These are phyloP conservation scores for Fusarium mundagurra DNA, from an alignment of 2,329 filamentous ascomycete genomes.

Conservation along the genomic window DNA sequence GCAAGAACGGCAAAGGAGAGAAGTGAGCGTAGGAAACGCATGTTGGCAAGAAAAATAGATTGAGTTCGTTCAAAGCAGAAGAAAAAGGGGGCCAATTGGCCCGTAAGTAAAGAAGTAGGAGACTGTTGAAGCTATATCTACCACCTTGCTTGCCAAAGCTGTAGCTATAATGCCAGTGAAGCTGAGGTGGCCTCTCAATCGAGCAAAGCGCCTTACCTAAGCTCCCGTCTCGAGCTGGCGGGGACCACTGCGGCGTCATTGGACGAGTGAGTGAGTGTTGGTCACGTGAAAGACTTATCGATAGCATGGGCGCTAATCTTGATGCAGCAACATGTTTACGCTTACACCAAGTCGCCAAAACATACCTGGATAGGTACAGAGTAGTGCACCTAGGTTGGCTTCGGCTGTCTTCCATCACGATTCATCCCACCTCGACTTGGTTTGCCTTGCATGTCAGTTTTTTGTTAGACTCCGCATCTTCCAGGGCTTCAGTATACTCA, in stretches of 20 bases:
- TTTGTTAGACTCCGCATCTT: conserved; percentile 1
- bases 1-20: conserved; percentile 71
- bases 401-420: neutral
- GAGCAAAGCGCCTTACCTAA: conserved; percentile 38
- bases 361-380: conserved; percentile 9
- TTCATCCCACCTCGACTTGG: conserved; percentile 31
- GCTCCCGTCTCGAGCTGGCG: neutral
- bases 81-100: conserved; percentile 40
- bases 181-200: conserved; percentile 50
- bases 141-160: conserved; percentile 17
- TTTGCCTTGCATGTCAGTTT: conserved; percentile 13
- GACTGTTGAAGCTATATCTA: conserved; percentile 18
- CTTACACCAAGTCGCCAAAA: conserved; percentile 39
- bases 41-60: conserved; percentile 54
- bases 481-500: neutral
- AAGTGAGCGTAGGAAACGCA: conserved; percentile 74
- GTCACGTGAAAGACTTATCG: conserved; percentile 21
- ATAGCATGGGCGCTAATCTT: conserved; percentile 27
- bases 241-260: conserved; percentile 6
- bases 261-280: neutral
- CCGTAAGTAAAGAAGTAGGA: conserved; percentile 10
- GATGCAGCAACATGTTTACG: conserved; percentile 47
- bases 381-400: neutral
- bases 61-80: neutral
- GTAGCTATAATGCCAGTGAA: conserved; percentile 40